Percentiles rank a stretch among this genome's conserved stretches.
Conservation (phyloP, 306 rosid genomes). For the Neltuma alba region DNA sequence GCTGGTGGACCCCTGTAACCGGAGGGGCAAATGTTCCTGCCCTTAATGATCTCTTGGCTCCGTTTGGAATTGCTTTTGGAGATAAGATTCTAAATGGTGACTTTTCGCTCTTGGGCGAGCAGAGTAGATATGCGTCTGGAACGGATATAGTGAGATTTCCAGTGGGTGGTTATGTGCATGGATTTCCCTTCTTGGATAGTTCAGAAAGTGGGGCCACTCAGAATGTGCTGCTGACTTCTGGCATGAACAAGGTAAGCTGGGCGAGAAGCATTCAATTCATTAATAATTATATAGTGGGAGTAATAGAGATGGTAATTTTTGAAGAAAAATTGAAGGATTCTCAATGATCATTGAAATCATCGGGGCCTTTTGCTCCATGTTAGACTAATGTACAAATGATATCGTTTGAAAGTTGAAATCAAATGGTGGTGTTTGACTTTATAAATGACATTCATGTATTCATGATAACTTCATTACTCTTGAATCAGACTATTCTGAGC, state of each 20-base stretch:
- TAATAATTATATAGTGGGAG: not conserved
- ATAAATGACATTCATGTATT: not conserved
- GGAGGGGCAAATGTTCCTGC: conserved; percentile 98
- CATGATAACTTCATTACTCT: conserved; percentile 2
- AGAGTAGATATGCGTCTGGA: conserved; percentile 96
- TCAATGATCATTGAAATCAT: not conserved
- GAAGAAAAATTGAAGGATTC: not conserved
- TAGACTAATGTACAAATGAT: not conserved
- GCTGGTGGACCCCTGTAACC: conserved; percentile 99
- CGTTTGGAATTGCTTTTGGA: conserved; percentile 96
- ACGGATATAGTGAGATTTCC: conserved; percentile 95
- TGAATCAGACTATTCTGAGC: not conserved
- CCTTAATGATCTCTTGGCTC: conserved; percentile 86
- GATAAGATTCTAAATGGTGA: conserved; percentile 93
- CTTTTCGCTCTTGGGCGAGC: conserved; percentile 90
- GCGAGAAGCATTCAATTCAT: conserved; percentile 3
- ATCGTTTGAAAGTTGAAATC: conserved; percentile 4
- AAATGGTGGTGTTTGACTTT: conserved; percentile 15
- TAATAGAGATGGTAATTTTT: conserved; percentile 1
- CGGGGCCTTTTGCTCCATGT: not conserved
- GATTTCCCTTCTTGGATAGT: conserved; percentile 88
- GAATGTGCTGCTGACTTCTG: conserved; percentile 73
- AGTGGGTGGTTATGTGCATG: conserved; percentile 78
- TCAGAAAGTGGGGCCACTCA: conserved; percentile 98
- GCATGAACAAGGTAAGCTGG: conserved; percentile 62